Evolutionary conservation across 1,284 basidiomycete species (phyloP).

Genomic region (Farysia itapuensis): DNA sequence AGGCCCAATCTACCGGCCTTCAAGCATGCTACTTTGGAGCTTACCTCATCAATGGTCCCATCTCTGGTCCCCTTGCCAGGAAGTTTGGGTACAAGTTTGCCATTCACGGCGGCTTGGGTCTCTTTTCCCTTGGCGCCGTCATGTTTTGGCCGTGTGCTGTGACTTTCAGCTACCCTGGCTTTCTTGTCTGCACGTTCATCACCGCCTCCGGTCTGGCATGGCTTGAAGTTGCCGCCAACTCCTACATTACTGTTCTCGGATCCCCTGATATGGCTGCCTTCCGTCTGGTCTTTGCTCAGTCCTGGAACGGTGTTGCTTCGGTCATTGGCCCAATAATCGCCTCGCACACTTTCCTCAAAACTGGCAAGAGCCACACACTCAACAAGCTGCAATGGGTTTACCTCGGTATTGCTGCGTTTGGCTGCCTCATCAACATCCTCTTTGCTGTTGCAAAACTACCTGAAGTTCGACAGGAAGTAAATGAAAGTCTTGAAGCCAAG

Average conservation of each 20-base stretch:
- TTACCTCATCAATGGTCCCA: conserved; percentile 25
- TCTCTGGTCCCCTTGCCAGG: conserved; percentile 42
- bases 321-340: conserved; percentile 80
- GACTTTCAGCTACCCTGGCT: conserved; percentile 21
- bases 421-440: conserved; percentile 68
- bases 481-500: conserved; percentile 17
- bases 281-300: conserved; percentile 78
- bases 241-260: conserved; percentile 72
- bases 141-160: conserved; percentile 32
- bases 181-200: conserved; percentile 39
- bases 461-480: conserved; percentile 66
- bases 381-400: conserved; percentile 80
- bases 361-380: conserved; percentile 67
- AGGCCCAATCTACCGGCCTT: conserved; percentile 77
- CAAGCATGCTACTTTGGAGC: conserved; percentile 79
- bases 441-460: conserved; percentile 76
- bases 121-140: conserved; percentile 56
- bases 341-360: conserved; percentile 73
- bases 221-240: conserved; percentile 72
- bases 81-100: conserved; percentile 62
- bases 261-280: conserved; percentile 71
- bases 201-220: conserved; percentile 69
- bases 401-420: conserved; percentile 72
- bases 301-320: conserved; percentile 76
- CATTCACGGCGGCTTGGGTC: conserved; percentile 69